Conservation (phyloP, 2,329 filamentous ascomycete genomes). For the Atkinsonella texensis region DNA sequence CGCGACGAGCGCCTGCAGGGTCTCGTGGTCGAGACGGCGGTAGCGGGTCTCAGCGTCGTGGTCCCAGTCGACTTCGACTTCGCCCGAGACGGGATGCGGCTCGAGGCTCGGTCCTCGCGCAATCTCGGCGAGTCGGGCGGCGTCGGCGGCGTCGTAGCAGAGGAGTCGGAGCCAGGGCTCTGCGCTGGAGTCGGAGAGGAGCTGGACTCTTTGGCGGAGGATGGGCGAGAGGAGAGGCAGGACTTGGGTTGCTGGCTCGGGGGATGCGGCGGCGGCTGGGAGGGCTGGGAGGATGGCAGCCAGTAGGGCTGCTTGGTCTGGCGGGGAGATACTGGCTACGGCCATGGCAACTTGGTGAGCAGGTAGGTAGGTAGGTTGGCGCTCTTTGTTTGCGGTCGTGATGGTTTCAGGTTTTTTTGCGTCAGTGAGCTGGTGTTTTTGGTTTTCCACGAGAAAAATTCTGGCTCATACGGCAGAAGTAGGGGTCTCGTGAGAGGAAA, state of each 20-base stretch:
- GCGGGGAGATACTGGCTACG: constrained; percentile 23
- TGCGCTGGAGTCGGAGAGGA: constrained; percentile 46
- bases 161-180: constrained; percentile 64
- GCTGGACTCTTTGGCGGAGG: constrained; percentile 51
- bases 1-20: constrained; percentile 54
- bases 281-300: constrained; percentile 47
- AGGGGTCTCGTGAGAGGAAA: too few relatives aligned
- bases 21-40: constrained; percentile 62
- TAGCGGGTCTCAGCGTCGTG: constrained; percentile 52
- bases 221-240: constrained; percentile 53
- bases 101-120: constrained; percentile 54
- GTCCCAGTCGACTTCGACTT: constrained; percentile 63
- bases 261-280: constrained; percentile 45
- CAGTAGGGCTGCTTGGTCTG: constrained; percentile 35
- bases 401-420: not conserved
- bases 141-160: constrained; percentile 50
- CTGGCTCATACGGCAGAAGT: too few relatives aligned
- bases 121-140: constrained; percentile 46
- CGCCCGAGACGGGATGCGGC: constrained; percentile 70
- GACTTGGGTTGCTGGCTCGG: constrained; percentile 42
- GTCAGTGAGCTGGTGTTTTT: too few relatives aligned
- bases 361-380: too few relatives aligned
- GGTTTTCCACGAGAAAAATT: too few relatives aligned
- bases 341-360: constrained; percentile 13
- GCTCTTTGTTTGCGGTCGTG: too few relatives aligned